Evolutionary conservation across 768 basidiomycete genomes (phyloP), one percentile per base, ranked within the genome.

Genomic region (Trametes maxima): DNA sequence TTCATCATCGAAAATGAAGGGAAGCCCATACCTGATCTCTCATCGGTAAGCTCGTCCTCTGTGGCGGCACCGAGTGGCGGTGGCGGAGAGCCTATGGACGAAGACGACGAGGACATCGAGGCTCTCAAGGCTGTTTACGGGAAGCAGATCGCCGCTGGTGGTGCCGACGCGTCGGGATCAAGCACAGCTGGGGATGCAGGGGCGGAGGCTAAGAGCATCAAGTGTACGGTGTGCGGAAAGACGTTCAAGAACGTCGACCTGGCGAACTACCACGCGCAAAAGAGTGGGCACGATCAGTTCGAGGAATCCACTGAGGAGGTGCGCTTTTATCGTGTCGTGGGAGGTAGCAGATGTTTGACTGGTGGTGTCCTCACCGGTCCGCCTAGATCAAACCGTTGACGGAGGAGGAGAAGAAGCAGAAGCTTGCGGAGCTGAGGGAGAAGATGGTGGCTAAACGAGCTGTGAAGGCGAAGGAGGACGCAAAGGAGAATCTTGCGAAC

Each of bases 231-330:
- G 68, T 96, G 95, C 72, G 85, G 88, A 62, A 97, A 97, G 77
- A 79, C 85, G 22, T 97, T 97, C 80, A 78, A 79, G 69, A 94
- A 92, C 67, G 89, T 91, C 0, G 92, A 91, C 2, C 78, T 96
- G 16, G 95, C 93, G 14, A 92, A 92, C 66, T 96, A 86, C 74
- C 95, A 97, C 68, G 95, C 94, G 0, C 94, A 95, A 74, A 94
- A 94, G 79, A 92, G 87, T 66, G 96, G 96, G 0, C 96, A 99
- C 71, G 88, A 94, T 73, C 88, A 95, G 66, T 98, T 98, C 64
- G 95, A 97, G 72, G 96, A 98, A 70, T 94, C 91, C 1, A 92
- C 87, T 0, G 95, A 98, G 69, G 96, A 98, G 82, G 94, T 92
- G 48, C 51, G 75, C 49, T 53, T 44, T 36, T 53, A 65, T 49